Conservation (phyloP, 2,329 filamentous ascomycete genomes). For the Lecanoromycetidae sp. region DNA sequence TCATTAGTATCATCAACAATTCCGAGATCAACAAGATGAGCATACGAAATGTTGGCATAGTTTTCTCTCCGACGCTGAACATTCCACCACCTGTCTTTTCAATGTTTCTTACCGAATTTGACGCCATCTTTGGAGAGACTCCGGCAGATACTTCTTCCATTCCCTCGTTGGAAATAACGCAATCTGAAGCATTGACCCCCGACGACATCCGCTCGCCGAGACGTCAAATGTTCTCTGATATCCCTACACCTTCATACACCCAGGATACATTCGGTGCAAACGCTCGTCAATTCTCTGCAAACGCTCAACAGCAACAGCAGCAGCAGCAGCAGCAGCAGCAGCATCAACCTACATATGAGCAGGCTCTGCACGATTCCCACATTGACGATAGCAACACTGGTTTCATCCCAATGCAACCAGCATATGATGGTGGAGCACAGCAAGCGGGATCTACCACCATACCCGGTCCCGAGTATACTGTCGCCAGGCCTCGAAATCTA, state of each 20-base stretch:
- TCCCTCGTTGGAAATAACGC: slow-evolving; percentile 5
- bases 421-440: slow-evolving; percentile 30
- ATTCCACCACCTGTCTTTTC: slow-evolving; percentile 92
- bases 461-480: slow-evolving; percentile 23
- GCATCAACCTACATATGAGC: slow-evolving; percentile 22
- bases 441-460: slow-evolving; percentile 17
- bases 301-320: too few species aligned
- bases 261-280: slow-evolving; percentile 37
- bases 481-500: slow-evolving; percentile 30
- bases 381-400: slow-evolving; percentile 36
- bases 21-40: slow-evolving; percentile 94
- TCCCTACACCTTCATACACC: slow-evolving; percentile 52
- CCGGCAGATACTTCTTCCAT: neutral
- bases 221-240: slow-evolving; percentile 53
- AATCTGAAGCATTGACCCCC: slow-evolving; percentile 30
- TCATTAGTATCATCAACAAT: slow-evolving; percentile 88
- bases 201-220: slow-evolving; percentile 53
- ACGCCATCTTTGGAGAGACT: slow-evolving; percentile 56
- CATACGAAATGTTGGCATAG: slow-evolving; percentile 90
- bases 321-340: too few species aligned
- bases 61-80: slow-evolving; percentile 93
- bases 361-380: slow-evolving; percentile 16
- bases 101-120: slow-evolving; percentile 82
- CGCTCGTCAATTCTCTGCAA: slow-evolving; percentile 2
- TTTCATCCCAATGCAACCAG: slow-evolving; percentile 40